Conservation (phyloP, 441 rosid species). For the Capsella rubella region DNA sequence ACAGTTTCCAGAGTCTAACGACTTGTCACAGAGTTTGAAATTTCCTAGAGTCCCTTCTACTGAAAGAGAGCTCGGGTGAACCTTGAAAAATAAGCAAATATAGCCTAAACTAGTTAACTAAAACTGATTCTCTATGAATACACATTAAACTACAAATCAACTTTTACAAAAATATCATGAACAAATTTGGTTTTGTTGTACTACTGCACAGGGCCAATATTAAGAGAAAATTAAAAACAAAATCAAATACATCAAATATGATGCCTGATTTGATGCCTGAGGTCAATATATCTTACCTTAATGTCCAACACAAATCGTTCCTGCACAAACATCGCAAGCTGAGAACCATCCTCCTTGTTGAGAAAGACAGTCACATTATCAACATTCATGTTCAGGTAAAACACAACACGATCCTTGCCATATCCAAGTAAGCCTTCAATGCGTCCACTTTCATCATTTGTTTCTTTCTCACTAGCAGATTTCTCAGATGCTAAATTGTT, state of each 20-base stretch:
- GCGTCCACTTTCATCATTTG: slow-evolving; percentile 72
- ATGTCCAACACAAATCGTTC: slow-evolving; percentile 93
- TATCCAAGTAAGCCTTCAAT: slow-evolving; percentile 94
- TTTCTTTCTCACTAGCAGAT: slow-evolving; percentile 62
- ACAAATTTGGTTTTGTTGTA: slow-evolving; percentile 30
- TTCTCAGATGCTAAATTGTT: slow-evolving; percentile 54
- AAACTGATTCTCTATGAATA: slow-evolving; percentile 18
- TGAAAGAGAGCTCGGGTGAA: slow-evolving; percentile 93
- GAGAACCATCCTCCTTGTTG: slow-evolving; percentile 97
- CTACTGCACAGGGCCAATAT: slow-evolving; percentile 6
- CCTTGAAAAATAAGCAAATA: slow-evolving; percentile 56
- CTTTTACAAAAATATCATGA: slow-evolving; percentile 27
- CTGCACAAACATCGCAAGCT: slow-evolving; percentile 97
- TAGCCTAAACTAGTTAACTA: slow-evolving; percentile 36
- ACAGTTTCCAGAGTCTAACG: slow-evolving; percentile 75
- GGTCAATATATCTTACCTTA: slow-evolving; percentile 61
- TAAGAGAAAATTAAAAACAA: slow-evolving; percentile 24
- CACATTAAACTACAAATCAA: slow-evolving; percentile 18
- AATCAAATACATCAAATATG: slow-evolving; percentile 30
- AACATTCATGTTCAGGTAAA: slow-evolving; percentile 88
- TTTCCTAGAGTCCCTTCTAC: slow-evolving; percentile 96
- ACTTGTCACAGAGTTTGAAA: slow-evolving; percentile 95
- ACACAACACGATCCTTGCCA: slow-evolving; percentile 97
- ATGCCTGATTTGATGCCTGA: slow-evolving; percentile 25
- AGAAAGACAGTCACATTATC: slow-evolving; percentile 93